Evolutionary conservation across 169 alveolate species (phyloP).

Genomic region (Plasmodium gallinaceum): DNA sequence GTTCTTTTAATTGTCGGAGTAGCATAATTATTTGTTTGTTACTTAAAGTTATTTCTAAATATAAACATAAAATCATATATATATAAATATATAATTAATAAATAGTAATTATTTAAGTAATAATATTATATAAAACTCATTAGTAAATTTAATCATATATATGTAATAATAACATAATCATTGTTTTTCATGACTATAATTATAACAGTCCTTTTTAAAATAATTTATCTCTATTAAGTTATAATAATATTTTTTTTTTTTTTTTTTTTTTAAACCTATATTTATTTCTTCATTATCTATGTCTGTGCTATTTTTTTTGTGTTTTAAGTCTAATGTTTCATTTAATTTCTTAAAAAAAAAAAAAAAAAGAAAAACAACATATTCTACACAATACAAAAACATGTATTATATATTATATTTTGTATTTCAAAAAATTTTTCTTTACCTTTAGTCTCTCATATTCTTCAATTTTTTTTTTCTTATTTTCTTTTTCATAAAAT

Average conservation of each 20-base stretch:
- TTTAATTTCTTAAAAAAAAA: conserved; percentile 49
- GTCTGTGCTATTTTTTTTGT: conserved; percentile 30
- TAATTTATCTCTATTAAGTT: not conserved
- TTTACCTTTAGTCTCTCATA: conserved; percentile 75
- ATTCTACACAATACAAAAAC: not conserved
- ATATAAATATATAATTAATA: not conserved
- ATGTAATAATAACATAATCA: not conserved
- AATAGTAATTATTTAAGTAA: not conserved
- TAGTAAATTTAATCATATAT: not conserved
- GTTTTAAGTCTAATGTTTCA: conserved; percentile 54
- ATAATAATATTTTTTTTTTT: not conserved
- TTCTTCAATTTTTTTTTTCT: conserved; percentile 65
- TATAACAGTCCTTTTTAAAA: not conserved
- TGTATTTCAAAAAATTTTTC: not conserved
- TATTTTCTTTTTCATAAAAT: conserved; percentile 64
- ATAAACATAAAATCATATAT: not conserved
- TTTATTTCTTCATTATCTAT: conserved; percentile 42
- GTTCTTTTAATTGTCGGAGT: conserved; percentile 86
- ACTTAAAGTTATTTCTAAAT: conserved; percentile 57
- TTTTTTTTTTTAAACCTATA: conserved; percentile 31
- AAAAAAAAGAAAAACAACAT: not conserved
- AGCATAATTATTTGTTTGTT: conserved; percentile 79
- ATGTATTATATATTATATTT: conserved; percentile 3
- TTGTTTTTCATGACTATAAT: too few species aligned
- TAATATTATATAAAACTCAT: not conserved